Conservation (phyloP, 2,329 filamentous ascomycete species). For the Knoxdaviesia proteae region DNA sequence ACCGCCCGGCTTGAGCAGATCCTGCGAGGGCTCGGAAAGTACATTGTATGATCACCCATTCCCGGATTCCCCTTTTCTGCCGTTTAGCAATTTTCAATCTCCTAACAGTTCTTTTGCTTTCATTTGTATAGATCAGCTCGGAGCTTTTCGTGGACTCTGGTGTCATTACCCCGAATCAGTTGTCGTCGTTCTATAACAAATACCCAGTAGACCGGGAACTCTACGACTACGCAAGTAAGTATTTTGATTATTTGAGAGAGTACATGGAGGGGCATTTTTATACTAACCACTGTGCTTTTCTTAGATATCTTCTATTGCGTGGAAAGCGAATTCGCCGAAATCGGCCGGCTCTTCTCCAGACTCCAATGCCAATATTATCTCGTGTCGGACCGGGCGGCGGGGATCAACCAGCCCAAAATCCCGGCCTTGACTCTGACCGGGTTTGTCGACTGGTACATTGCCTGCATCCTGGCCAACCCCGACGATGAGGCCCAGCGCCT, state of each 20-base stretch:
- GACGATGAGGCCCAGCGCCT: conserved; percentile 54
- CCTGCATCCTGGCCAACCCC: conserved; percentile 55
- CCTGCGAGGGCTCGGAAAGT: conserved; percentile 49
- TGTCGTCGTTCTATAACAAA: no score
- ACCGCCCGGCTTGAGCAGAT: conserved; percentile 51
- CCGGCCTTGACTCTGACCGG: conserved; percentile 47
- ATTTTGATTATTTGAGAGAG: no score
- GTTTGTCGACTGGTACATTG: conserved; percentile 50
- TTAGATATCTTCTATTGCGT: neutral
- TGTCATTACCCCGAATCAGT: no score
- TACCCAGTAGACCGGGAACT: no score
- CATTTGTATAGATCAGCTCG: no score
- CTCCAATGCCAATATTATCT: conserved; percentile 43
- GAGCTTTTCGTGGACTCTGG: no score
- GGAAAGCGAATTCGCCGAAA: conserved; percentile 5
- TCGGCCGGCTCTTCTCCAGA: conserved; percentile 34
- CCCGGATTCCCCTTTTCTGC: no score
- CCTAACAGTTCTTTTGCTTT: no score
- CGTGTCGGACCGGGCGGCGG: conserved; percentile 29
- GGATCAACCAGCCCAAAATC: conserved; percentile 27
- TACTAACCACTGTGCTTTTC: no score
- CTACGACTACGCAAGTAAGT: no score
- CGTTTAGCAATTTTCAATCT: no score
- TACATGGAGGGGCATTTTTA: no score
- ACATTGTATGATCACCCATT: conserved; percentile 34